These are phyloP conservation scores for Gracilaria vermiculophylla DNA, from an alignment of 23 red algal genomes.

Conservation along the genomic window DNA sequence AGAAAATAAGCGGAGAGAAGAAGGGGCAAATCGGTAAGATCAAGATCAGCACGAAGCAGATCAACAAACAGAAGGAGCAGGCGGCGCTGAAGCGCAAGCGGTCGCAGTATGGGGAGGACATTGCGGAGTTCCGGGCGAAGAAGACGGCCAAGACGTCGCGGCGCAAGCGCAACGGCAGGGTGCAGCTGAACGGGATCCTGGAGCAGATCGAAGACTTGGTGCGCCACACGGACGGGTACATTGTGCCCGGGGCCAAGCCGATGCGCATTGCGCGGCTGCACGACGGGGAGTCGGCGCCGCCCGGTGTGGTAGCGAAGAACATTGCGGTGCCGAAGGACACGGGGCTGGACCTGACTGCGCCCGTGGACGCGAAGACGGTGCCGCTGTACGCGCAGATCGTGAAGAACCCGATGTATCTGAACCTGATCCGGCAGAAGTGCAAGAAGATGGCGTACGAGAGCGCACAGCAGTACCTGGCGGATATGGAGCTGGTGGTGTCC, in stretches of 20 bases:
- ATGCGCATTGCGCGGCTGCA: slow-evolving; percentile 56
- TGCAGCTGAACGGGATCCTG: slow-evolving; percentile 70
- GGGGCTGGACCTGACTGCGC: slow-evolving; percentile 71
- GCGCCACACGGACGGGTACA: slow-evolving; percentile 69
- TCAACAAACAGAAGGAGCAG: slow-evolving; percentile 48
- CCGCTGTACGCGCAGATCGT: slow-evolving; percentile 68
- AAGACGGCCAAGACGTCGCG: slow-evolving; percentile 66
- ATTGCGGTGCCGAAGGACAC: slow-evolving; percentile 56
- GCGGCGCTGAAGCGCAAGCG: slow-evolving; percentile 62
- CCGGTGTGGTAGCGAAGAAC: slow-evolving; percentile 41
- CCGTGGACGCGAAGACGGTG: slow-evolving; percentile 73
- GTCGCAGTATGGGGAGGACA: slow-evolving; percentile 77
- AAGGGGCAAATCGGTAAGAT: slow-evolving; percentile 72
- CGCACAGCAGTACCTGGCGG: slow-evolving; percentile 66
- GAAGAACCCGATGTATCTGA: slow-evolving; percentile 81
- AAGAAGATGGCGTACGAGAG: slow-evolving; percentile 56
- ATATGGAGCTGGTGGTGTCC: slow-evolving; percentile 73
- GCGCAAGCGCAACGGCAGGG: slow-evolving; percentile 59
- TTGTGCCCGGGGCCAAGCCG: slow-evolving; percentile 10
- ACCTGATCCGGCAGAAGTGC: slow-evolving; percentile 65
- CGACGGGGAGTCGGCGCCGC: slow-evolving; percentile 56
- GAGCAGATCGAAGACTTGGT: slow-evolving; percentile 60
- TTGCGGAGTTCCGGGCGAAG: slow-evolving; percentile 47
- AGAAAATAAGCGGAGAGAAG: slow-evolving; percentile 18
- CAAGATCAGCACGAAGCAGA: slow-evolving; percentile 72